These are phyloP conservation scores for Flaveria brownii DNA, from an alignment of 129 eudicot genomes.

Conservation along the genomic window DNA sequence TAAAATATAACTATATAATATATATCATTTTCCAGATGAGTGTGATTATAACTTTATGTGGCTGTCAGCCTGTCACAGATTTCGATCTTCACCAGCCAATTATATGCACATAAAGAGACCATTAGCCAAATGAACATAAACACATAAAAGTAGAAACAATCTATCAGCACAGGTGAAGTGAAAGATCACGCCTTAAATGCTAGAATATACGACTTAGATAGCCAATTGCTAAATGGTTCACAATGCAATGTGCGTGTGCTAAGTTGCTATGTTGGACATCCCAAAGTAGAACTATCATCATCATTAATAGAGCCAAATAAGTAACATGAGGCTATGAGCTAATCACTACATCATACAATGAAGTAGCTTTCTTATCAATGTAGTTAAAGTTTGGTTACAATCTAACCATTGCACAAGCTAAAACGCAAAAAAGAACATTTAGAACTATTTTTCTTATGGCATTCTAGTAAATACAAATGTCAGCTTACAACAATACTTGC, in stretches of 20 bases:
- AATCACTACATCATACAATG: not conserved
- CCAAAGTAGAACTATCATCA: not conserved
- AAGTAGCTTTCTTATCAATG: not conserved
- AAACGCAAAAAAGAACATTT: too few species aligned
- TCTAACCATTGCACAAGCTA: too few species aligned
- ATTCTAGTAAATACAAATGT: too few species aligned
- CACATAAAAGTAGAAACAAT: not conserved
- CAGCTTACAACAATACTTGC: too few species aligned
- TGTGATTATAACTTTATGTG: constrained; percentile 14
- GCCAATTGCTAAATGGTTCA: not conserved
- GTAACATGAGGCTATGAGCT: not conserved
- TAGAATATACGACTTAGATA: not conserved
- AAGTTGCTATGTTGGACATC: not conserved
- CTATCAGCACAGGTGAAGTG: constrained; percentile 12
- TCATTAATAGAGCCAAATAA: not conserved
- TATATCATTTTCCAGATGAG: not conserved
- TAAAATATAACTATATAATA: not conserved
- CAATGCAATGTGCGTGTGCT: not conserved
- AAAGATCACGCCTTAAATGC: not conserved
- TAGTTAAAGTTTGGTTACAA: not conserved
- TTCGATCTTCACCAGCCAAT: not conserved
- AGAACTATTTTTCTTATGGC: too few species aligned
- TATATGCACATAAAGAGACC: constrained; percentile 11
- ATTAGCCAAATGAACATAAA: not conserved
- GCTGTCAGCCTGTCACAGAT: not conserved